Conservation (phyloP, 192 early-diverging fungal species). For the Mycoemilia scoparia region DNA sequence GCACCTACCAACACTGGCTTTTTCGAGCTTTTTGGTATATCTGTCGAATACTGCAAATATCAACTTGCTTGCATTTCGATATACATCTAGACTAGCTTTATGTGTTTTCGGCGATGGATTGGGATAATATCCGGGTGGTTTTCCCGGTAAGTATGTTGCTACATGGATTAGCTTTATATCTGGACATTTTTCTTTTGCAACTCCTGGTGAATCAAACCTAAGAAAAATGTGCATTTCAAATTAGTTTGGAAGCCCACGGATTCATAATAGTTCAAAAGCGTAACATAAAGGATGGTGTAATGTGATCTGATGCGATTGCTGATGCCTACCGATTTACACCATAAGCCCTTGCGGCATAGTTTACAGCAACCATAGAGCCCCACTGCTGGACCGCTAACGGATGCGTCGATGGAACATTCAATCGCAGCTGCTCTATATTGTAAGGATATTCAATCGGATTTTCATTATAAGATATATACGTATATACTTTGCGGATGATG, state of each 20-base stretch:
- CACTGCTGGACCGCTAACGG: conserved; percentile 89
- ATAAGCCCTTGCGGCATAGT: conserved; percentile 63
- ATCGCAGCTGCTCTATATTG: conserved; percentile 44
- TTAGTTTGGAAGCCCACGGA: background rate
- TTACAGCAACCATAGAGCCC: conserved; percentile 68
- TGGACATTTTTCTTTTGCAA: conserved; percentile 27
- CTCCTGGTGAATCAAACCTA: conserved; percentile 16
- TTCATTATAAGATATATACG: background rate
- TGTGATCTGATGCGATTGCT: background rate
- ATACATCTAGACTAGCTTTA: conserved; percentile 76
- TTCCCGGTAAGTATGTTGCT: conserved; percentile 56
- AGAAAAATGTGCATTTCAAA: background rate
- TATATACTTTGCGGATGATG: background rate
- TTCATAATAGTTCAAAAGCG: background rate
- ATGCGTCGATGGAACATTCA: conserved; percentile 39
- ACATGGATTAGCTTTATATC: conserved; percentile 65
- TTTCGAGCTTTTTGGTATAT: too few relatives aligned
- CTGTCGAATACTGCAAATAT: conserved; percentile 55
- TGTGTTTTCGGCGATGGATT: conserved; percentile 52
- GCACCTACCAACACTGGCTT: too few relatives aligned
- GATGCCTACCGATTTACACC: conserved; percentile 51
- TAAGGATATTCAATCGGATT: background rate
- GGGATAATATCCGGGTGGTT: conserved; percentile 45
- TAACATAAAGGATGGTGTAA: background rate
- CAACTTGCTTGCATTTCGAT: conserved; percentile 46